A percentile compares a stretch with the other conserved stretches of the same genome.
phyloP scores from a whole-genome alignment of 2,329 filamentous ascomycete species.

The Hymenoscyphus occultus region DNA sequence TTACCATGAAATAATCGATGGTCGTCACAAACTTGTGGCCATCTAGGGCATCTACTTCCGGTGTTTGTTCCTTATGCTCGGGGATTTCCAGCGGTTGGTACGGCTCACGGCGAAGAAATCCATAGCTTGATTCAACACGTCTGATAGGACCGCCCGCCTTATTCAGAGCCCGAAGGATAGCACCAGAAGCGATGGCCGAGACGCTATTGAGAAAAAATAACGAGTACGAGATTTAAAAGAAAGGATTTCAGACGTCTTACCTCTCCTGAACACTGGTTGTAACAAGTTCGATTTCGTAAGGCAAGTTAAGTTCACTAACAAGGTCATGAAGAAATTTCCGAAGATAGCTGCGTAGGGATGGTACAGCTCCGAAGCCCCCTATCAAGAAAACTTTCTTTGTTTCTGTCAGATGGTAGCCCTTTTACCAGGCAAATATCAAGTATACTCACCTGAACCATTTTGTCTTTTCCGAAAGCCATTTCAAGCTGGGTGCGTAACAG shows the following conservation, averaged over 20 bases:
- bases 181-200: slow-evolving; percentile 5
- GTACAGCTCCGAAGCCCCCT: slow-evolving; percentile 26
- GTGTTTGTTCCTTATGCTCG: too few relatives aligned
- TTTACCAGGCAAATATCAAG: too few relatives aligned
- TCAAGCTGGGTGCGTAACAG: slow-evolving; percentile 9
- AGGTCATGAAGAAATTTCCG: slow-evolving; percentile 10
- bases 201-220: neutral
- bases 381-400: slow-evolving; percentile 28
- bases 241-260: neutral
- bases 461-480: neutral
- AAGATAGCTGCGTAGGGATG: slow-evolving; percentile 21
- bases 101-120: slow-evolving; percentile 9
- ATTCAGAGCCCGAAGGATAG: slow-evolving; percentile 8
- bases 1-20: slow-evolving; percentile 12
- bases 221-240: too few relatives aligned
- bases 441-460: neutral
- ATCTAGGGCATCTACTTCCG: slow-evolving; percentile 4
- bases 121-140: slow-evolving; percentile 9
- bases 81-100: neutral
- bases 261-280: neutral
- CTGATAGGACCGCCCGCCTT: slow-evolving; percentile 10
- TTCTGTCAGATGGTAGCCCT: too few relatives aligned
- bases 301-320: neutral
- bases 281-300: neutral
- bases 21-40: slow-evolving; percentile 10